Percentiles rank a stretch among this genome's conserved stretches.
Evolutionary conservation across 306 rosid genomes (phyloP).

Genomic region (Cucurbita moschata): DNA sequence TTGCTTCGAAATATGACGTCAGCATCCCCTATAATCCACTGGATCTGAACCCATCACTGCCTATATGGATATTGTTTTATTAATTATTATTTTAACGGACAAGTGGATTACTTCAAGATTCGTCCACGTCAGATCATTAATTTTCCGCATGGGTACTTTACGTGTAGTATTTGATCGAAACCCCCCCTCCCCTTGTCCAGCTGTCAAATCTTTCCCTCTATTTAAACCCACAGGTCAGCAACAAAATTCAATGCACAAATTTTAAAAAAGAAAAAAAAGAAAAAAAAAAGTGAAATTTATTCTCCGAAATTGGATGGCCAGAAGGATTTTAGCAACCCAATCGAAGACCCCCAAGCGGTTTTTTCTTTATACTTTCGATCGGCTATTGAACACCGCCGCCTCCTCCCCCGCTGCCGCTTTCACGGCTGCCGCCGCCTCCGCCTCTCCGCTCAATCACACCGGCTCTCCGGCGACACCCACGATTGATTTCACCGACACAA

Average conservation of each 20-base stretch:
- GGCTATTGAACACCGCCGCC: slow-evolving; percentile 25
- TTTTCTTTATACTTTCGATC: slow-evolving; percentile 7
- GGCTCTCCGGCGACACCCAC: background rate
- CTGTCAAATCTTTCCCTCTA: background rate
- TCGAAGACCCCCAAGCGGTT: slow-evolving; percentile 35
- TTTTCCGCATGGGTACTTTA: background rate
- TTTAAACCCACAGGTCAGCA: background rate
- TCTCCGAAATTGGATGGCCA: background rate
- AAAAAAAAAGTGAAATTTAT: background rate
- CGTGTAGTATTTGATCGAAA: background rate
- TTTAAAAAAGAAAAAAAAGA: background rate
- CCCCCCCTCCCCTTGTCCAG: background rate
- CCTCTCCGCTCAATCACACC: slow-evolving; percentile 7
- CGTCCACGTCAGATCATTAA: background rate
- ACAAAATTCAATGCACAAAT: background rate
- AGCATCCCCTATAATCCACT: background rate
- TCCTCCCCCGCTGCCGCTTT: slow-evolving; percentile 14
- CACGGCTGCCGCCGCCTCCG: slow-evolving; percentile 9
- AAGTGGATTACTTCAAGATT: background rate
- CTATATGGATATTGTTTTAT: background rate
- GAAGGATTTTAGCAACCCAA: slow-evolving; percentile 13
- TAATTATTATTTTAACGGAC: background rate
- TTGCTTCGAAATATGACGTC: background rate
- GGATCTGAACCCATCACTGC: background rate
- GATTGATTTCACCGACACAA: slow-evolving; percentile 25